These are phyloP conservation scores for Starmerella khaoyaiensis DNA, from an alignment of 805 yeast genomes.

Conservation along the genomic window DNA sequence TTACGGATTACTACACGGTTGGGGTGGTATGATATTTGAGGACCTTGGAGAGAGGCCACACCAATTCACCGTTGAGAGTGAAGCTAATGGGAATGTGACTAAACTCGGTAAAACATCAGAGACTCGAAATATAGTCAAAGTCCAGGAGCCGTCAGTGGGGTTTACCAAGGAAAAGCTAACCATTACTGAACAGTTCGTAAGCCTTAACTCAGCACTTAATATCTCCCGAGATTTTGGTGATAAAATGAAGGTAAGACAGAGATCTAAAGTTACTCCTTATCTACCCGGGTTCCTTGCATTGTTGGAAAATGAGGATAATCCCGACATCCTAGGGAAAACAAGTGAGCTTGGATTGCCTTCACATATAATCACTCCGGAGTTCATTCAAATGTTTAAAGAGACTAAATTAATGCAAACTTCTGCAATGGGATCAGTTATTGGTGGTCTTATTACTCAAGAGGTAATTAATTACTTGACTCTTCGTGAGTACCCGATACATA, in stretches of 20 bases:
- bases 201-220: slow-evolving; percentile 17
- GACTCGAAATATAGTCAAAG: slow-evolving; percentile 34
- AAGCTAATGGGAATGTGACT: slow-evolving; percentile 28
- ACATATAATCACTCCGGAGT: slow-evolving; percentile 34
- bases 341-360: slow-evolving; percentile 35
- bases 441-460: slow-evolving; percentile 85
- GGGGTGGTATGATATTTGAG: slow-evolving; percentile 68
- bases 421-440: slow-evolving; percentile 76
- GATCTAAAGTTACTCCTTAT: slow-evolving; percentile 38
- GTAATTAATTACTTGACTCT: slow-evolving; percentile 68
- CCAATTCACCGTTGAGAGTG: slow-evolving; percentile 27
- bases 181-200: slow-evolving; percentile 21
- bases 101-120: slow-evolving; percentile 37
- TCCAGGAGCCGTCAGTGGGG: slow-evolving; percentile 29
- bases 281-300: slow-evolving; percentile 49
- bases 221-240: slow-evolving; percentile 13
- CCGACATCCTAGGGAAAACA: slow-evolving; percentile 22
- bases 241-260: slow-evolving; percentile 27
- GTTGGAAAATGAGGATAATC: slow-evolving; percentile 31
- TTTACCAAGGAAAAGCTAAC: slow-evolving; percentile 30
- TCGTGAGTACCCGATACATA: slow-evolving; percentile 70
- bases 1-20: slow-evolving; percentile 56
- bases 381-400: slow-evolving; percentile 25
- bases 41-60: slow-evolving; percentile 52
- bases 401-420: slow-evolving; percentile 45